Percentiles rank a stretch among this genome's conserved stretches.
phyloP scores from a whole-genome alignment of 1,139 yeast genomes.

The Geotrichum phurueaensis region DNA sequence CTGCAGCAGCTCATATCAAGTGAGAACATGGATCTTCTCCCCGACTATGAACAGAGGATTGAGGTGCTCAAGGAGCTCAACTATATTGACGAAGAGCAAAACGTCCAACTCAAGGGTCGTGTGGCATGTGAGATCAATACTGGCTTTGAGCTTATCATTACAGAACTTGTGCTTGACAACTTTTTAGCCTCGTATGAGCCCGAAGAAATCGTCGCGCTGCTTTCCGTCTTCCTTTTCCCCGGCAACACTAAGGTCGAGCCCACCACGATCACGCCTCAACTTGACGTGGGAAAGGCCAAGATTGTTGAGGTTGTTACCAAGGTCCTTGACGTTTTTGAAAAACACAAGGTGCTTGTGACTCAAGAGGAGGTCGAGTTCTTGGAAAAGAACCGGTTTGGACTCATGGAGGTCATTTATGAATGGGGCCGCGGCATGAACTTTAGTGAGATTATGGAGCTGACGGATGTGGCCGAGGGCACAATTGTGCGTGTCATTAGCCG shows the following conservation, averaged over 20 bases:
- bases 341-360: slow-evolving; percentile 68
- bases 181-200: slow-evolving; percentile 91
- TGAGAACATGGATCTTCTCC: slow-evolving; percentile 81
- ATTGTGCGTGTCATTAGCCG: slow-evolving; percentile 96
- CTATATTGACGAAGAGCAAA: slow-evolving; percentile 69
- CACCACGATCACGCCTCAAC: slow-evolving; percentile 69
- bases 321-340: slow-evolving; percentile 56
- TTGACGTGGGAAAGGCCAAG: slow-evolving; percentile 68
- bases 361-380: slow-evolving; percentile 80
- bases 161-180: slow-evolving; percentile 85
- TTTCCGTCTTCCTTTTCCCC: slow-evolving; percentile 89
- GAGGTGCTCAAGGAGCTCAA: slow-evolving; percentile 66
- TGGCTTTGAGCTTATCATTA: slow-evolving; percentile 71
- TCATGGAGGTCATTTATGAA: slow-evolving; percentile 90
- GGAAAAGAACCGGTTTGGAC: slow-evolving; percentile 78
- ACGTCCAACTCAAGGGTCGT: slow-evolving; percentile 85
- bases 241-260: slow-evolving; percentile 59
- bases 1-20: slow-evolving; percentile 66
- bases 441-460: slow-evolving; percentile 80
- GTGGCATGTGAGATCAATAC: slow-evolving; percentile 95
- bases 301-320: slow-evolving; percentile 66
- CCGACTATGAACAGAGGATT: slow-evolving; percentile 88
- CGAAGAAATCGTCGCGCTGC: slow-evolving; percentile 88
- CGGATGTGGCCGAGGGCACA: slow-evolving; percentile 92
- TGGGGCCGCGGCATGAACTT: slow-evolving; percentile 97